A percentile compares a stretch with the other conserved stretches of the same genome.
Conservation (phyloP, 208 protist genomes). For the Trypanosoma platydactyli region DNA sequence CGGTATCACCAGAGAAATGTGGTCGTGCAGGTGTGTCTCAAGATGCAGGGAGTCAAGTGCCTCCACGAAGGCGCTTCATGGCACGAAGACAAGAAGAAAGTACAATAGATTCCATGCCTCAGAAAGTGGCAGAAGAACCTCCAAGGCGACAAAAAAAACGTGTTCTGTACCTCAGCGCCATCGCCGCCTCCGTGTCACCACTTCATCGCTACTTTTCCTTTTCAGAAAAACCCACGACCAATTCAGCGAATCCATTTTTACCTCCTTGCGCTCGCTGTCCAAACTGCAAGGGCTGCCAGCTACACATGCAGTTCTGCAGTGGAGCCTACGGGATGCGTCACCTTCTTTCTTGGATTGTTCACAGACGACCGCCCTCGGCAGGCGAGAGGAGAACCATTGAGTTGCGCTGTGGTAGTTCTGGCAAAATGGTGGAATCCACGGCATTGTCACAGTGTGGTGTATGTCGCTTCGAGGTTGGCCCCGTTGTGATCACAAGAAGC, state of each 20-base stretch:
- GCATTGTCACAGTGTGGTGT: neutral
- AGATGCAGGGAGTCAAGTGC: neutral
- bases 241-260: neutral
- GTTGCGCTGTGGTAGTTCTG: neutral
- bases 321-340: conserved; percentile 33
- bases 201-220: conserved; percentile 29
- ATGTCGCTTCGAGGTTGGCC: conserved; percentile 30
- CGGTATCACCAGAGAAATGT: neutral
- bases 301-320: conserved; percentile 33
- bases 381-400: conserved; percentile 18
- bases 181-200: conserved; percentile 16
- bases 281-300: conserved; percentile 31
- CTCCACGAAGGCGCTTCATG: neutral
- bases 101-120: neutral
- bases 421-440: neutral
- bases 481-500: conserved; percentile 19
- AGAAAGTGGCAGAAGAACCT: neutral
- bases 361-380: conserved; percentile 7
- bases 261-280: conserved; percentile 27
- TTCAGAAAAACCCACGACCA: neutral
- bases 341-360: conserved; percentile 22
- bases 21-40: no score
- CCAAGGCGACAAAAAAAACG: neutral
- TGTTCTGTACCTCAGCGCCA: neutral
- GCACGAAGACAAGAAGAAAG: neutral